Conservation (phyloP, 257 asterid species). For the Dorcoceras hygrometricum region DNA sequence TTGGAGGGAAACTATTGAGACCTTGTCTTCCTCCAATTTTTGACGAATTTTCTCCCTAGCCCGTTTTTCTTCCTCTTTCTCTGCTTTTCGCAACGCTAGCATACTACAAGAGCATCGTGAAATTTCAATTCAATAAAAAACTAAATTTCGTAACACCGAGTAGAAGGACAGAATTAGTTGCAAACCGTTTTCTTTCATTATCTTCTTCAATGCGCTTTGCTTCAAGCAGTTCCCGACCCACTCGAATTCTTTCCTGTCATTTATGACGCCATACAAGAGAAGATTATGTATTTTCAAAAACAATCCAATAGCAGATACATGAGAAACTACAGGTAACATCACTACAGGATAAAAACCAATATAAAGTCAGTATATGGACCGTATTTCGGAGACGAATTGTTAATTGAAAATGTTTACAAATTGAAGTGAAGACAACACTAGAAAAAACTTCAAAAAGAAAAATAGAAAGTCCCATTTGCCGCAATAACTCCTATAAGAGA, state of each 20-base stretch:
- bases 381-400: not conserved
- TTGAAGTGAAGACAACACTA: not conserved
- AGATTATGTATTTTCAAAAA: slow-evolving; percentile 10
- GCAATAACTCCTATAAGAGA: slow-evolving; percentile 9
- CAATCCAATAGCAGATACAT: slow-evolving; percentile 3
- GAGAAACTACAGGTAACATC: slow-evolving; percentile 15
- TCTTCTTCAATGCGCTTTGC: slow-evolving; percentile 97
- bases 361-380: not conserved
- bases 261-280: slow-evolving; percentile 23
- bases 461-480: not conserved
- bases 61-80: slow-evolving; percentile 87
- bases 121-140: slow-evolving; percentile 24
- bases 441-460: not conserved
- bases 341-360: not conserved
- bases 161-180: slow-evolving; percentile 16
- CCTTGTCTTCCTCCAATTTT: slow-evolving; percentile 98
- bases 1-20: slow-evolving; percentile 25
- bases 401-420: not conserved
- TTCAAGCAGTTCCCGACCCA: slow-evolving; percentile 87
- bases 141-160: slow-evolving; percentile 8
- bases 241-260: slow-evolving; percentile 87
- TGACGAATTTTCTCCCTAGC: slow-evolving; percentile 94
- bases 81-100: slow-evolving; percentile 90
- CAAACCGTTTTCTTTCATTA: slow-evolving; percentile 98
- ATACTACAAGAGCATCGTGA: slow-evolving; percentile 41